phyloP scores from a whole-genome alignment of 1,284 basidiomycete species.

The Testicularia cyperi region DNA sequence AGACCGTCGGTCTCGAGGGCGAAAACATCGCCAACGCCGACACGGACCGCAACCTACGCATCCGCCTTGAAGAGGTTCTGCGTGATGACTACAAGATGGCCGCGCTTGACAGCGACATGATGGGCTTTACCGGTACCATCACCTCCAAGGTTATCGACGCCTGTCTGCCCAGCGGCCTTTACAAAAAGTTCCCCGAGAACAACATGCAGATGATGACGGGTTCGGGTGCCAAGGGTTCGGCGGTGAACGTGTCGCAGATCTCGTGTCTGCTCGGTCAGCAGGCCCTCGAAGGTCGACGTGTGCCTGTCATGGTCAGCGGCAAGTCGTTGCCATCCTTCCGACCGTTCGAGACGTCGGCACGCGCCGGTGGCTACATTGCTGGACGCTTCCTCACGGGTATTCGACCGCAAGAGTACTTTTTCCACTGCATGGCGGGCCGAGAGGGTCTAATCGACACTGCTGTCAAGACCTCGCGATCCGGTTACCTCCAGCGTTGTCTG shows the following conservation, averaged over 20 bases:
- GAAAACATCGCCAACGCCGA: constrained; percentile 50
- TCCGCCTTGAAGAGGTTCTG: constrained; percentile 81
- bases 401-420: constrained; percentile 98
- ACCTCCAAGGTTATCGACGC: constrained; percentile 73
- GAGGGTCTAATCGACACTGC: constrained; percentile 99
- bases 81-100: constrained; percentile 97
- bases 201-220: constrained; percentile 99
- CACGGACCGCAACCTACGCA: constrained; percentile 64
- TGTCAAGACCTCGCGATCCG: constrained; percentile 97
- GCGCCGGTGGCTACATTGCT: constrained; percentile 99
- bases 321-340: constrained; percentile 98
- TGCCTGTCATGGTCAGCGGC: constrained; percentile 97
- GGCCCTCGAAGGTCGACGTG: constrained; percentile 95
- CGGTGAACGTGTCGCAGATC: constrained; percentile 96
- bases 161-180: constrained; percentile 84
- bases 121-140: constrained; percentile 67
- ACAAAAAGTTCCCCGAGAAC: constrained; percentile 80
- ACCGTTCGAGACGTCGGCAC: constrained; percentile 91
- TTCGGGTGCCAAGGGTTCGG: constrained; percentile 96
- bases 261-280: constrained; percentile 96
- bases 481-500: constrained; percentile 94
- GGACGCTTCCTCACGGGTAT: constrained; percentile 98
- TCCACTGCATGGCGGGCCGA: constrained; percentile 99
- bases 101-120: constrained; percentile 86
- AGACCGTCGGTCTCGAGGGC: constrained; percentile 64